Evolutionary conservation across 2,329 filamentous ascomycete genomes (phyloP), one percentile per base, ranked within the genome.

Genomic region (Phaeoacremonium minimum): DNA sequence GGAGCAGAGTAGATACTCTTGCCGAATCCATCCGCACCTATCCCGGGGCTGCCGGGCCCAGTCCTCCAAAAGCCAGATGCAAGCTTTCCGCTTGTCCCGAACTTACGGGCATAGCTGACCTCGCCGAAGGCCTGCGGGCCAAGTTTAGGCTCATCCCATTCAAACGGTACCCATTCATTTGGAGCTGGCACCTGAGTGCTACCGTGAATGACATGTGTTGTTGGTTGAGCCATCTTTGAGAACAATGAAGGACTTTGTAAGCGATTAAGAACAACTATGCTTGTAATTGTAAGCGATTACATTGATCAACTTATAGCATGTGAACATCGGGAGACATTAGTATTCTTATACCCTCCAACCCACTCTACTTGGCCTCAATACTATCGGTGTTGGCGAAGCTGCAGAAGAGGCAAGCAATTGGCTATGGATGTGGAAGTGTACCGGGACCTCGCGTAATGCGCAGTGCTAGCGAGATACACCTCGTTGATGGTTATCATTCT

Each of bases 141-240:
- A 6, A 32, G 30, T 17, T 32, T 32, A 7, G 30, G 30, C 30
- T 32, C 30, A 7, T 32, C 30, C 30, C 30, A 32, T 32, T 49
- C 43, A 22, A 37, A 42, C 33, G 29, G 29, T 11, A 31, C 9
- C 29, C 29, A 31, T 15, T 31, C 29, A 8, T 31, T 15, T 11
- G 29, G 9, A 15, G 29, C 9, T 15, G 29, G 29, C 11, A 31
- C 29, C 30, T 15, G 30, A 12, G 13, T 32, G 14, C 30, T 17
- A 13, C 30, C 30, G 14, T 32, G 30, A 13, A 32, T 17, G 16
- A 32, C 15, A 17, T 32, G 30, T 13, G 30, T 32, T 8, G n/a
- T 11, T 7, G 30, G 30, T 17, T 32, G 30, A 7, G 30, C 30
- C 30, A 32, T 32, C n/a, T 14, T 16, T 16, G 30, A 32, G n/a